These are phyloP conservation scores for Eragrostis nindensis DNA, from an alignment of 176 grass and related monocot species.

Conservation along the genomic window DNA sequence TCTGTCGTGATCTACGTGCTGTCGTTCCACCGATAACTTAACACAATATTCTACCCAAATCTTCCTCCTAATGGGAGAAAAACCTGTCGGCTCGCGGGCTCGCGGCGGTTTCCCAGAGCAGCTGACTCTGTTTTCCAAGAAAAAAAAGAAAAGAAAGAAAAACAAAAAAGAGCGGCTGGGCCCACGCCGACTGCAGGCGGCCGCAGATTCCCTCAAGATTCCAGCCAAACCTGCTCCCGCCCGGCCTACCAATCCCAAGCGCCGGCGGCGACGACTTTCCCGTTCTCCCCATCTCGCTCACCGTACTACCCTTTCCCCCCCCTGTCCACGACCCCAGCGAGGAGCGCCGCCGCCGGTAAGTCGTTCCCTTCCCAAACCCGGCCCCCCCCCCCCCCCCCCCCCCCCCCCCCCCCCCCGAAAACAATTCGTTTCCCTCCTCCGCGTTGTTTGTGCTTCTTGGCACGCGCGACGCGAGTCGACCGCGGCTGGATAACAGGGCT, in stretches of 20 bases:
- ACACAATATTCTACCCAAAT: no score
- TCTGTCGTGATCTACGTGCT: no score
- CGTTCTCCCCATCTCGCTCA: not conserved
- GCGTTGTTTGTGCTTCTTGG: not conserved
- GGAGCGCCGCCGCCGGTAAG: not conserved
- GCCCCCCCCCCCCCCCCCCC: no score
- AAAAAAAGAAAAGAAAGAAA: no score
- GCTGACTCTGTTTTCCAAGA: no score
- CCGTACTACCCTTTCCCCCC: not conserved
- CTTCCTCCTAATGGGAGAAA: no score
- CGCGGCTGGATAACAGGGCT: not conserved
- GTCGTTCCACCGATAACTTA: no score
- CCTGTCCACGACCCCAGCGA: not conserved
- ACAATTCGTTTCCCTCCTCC: no score
- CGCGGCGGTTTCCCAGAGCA: no score
- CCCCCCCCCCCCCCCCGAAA: no score
- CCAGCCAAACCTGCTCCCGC: not conserved
- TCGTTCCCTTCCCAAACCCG: not conserved
- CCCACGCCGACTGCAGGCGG: not conserved
- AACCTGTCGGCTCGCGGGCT: no score
- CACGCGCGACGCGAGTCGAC: not conserved
- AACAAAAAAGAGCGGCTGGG: not conserved
- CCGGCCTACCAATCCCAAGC: not conserved
- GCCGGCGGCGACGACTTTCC: not conserved
- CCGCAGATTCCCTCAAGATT: not conserved